Percentiles rank a stretch among this genome's conserved stretches.
These are phyloP conservation scores for Aspergillaceae sp. DNA, from an alignment of 2,329 filamentous ascomycete species.

Conservation along the genomic window DNA sequence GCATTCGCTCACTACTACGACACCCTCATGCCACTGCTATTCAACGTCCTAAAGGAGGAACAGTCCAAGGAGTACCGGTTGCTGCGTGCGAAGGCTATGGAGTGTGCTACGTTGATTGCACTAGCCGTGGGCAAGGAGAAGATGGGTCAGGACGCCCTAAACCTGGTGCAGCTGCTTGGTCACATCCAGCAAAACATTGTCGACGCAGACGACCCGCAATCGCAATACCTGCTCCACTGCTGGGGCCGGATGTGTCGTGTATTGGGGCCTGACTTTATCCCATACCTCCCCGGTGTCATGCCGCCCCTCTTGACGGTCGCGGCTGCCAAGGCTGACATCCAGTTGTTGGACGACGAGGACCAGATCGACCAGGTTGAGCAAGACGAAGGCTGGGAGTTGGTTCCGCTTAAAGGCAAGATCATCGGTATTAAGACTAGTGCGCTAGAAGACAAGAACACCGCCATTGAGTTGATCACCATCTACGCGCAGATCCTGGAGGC, in stretches of 20 bases:
- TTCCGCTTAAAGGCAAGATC: constrained; percentile 93
- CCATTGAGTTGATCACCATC: constrained; percentile 95
- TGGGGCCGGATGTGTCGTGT: constrained; percentile 99
- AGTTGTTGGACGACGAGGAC: constrained; percentile 89
- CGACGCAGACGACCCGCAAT: constrained; percentile 89
- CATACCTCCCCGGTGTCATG: constrained; percentile 88
- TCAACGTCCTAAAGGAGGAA: constrained; percentile 79
- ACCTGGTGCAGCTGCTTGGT: constrained; percentile 77
- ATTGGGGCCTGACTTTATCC: constrained; percentile 79
- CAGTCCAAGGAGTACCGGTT: constrained; percentile 89
- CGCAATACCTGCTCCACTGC: constrained; percentile 95
- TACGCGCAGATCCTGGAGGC: constrained; percentile 94
- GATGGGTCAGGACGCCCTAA: constrained; percentile 78
- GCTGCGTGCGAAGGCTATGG: constrained; percentile 94
- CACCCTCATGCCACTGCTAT: constrained; percentile 87
- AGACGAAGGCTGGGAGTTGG: constrained; percentile 95
- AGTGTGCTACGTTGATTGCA: constrained; percentile 90
- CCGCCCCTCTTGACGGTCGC: constrained; percentile 85
- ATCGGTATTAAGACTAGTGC: constrained; percentile 96
- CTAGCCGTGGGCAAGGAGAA: constrained; percentile 89
- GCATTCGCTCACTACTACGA: constrained; percentile 95
- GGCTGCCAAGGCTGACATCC: constrained; percentile 92
- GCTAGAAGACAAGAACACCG: constrained; percentile 98
- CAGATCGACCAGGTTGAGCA: constrained; percentile 87
- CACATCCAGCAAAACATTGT: constrained; percentile 78